Conservation (phyloP, 345 rosid genomes). For the Euphorbia tirucalli region DNA sequence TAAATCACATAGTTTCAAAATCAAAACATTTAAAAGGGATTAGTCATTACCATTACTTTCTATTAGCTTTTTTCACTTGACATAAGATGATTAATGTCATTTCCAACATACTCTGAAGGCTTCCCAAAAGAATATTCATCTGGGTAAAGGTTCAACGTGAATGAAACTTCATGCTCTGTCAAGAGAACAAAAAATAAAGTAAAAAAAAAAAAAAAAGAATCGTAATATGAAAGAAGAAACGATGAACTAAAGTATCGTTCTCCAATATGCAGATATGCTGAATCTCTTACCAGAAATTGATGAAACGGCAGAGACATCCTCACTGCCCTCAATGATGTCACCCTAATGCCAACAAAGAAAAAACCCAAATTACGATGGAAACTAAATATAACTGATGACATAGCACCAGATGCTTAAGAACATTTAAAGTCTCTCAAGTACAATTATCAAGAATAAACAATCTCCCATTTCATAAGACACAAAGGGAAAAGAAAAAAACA, state of each 20-base stretch:
- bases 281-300: conserved; percentile 31
- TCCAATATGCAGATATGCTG: conserved; percentile 36
- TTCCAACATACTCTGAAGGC: conserved; percentile 58
- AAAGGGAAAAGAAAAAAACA: background rate
- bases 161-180: conserved; percentile 75
- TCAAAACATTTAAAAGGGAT: conserved; percentile 2
- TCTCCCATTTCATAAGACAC: background rate
- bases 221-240: conserved; percentile 12
- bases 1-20: conserved; percentile 14
- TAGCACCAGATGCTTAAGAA: background rate
- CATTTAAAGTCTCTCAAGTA: background rate
- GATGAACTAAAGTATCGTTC: conserved; percentile 10
- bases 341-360: conserved; percentile 42
- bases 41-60: background rate
- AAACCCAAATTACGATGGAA: conserved; percentile 12
- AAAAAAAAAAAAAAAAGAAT: background rate
- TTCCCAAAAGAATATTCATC: conserved; percentile 79
- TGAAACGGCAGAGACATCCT: conserved; percentile 30
- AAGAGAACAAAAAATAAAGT: too few relatives aligned
- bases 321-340: conserved; percentile 23
- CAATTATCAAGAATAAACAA: background rate
- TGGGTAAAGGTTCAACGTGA: conserved; percentile 62
- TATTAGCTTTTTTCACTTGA: conserved; percentile 10
- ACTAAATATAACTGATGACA: background rate
- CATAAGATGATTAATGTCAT: conserved; percentile 9